These are phyloP conservation scores for Plasmopara halstedii DNA, from an alignment of 352 stramenopile species.

Conservation along the genomic window DNA sequence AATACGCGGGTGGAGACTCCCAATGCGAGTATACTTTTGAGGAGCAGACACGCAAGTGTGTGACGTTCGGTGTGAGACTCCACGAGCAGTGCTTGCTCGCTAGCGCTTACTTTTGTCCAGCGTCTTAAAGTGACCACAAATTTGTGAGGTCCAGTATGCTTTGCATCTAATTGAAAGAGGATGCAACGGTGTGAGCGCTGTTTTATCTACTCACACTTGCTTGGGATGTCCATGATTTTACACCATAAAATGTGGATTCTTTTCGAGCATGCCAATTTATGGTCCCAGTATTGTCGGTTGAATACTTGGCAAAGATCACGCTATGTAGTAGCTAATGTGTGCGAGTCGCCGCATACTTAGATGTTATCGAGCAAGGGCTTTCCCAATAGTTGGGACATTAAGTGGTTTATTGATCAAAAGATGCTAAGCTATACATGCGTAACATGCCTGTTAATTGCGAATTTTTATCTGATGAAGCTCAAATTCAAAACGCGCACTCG, in stretches of 20 bases:
- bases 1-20: no score
- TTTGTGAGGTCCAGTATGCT: no score
- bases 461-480: conserved; percentile 77
- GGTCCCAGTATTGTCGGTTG: conserved; percentile 32
- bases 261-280: conserved; percentile 87
- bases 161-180: no score
- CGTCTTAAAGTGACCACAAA: no score
- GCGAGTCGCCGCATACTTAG: conserved; percentile 90
- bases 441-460: conserved; percentile 85
- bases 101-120: no score
- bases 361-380: conserved; percentile 16
- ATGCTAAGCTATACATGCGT: conserved; percentile 75
- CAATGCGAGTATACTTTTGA: no score
- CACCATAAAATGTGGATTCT: conserved; percentile 85
- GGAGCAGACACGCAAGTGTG: no score
- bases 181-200: no score
- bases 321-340: conserved; percentile 87
- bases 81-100: no score
- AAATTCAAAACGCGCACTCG: conserved; percentile 31
- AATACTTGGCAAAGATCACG: conserved; percentile 32
- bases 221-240: conserved; percentile 46
- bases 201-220: no score
- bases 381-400: not conserved
- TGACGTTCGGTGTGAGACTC: no score
- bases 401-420: conserved; percentile 39